phyloP scores from a whole-genome alignment of 2,329 filamentous ascomycete species.

The Talaromyces sp. region DNA sequence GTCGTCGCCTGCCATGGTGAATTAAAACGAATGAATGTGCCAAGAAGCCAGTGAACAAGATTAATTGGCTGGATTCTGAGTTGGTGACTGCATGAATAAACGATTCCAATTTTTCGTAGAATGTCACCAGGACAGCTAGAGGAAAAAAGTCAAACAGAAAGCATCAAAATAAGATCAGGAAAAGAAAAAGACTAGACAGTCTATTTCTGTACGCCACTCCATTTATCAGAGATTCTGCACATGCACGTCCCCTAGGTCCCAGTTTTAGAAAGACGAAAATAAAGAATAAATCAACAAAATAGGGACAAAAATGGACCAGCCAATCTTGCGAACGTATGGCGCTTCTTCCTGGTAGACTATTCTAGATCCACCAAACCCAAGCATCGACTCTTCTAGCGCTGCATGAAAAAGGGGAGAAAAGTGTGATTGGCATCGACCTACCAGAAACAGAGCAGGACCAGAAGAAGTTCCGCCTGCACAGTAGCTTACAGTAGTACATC shows the following conservation, averaged over 20 bases:
- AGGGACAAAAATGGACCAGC: too few relatives aligned
- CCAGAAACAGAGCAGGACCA: slow-evolving; percentile 3
- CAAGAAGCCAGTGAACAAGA: slow-evolving; percentile 1
- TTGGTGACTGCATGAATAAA: neutral
- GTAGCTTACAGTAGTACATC: neutral
- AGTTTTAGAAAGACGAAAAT: neutral
- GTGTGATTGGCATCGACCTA: slow-evolving; percentile 4
- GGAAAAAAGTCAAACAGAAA: neutral
- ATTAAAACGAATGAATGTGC: slow-evolving; percentile 1
- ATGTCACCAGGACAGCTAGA: slow-evolving; percentile 8
- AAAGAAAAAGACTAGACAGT: neutral
- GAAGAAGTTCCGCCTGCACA: neutral
- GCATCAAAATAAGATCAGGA: neutral
- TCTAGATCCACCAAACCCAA: slow-evolving; percentile 10
- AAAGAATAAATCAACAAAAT: neutral
- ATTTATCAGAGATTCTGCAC: neutral
- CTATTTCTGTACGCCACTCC: neutral
- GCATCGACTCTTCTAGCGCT: neutral
- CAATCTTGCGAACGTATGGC: neutral
- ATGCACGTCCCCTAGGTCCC: neutral
- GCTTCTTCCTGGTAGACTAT: neutral
- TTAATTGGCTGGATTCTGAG: slow-evolving; percentile 1
- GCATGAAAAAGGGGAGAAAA: neutral
- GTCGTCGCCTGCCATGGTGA: slow-evolving; percentile 19
- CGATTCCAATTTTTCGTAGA: neutral